These are phyloP conservation scores for Thermochaetoides thermophila DNA, from an alignment of 495 filamentous ascomycete genomes.

Conservation along the genomic window DNA sequence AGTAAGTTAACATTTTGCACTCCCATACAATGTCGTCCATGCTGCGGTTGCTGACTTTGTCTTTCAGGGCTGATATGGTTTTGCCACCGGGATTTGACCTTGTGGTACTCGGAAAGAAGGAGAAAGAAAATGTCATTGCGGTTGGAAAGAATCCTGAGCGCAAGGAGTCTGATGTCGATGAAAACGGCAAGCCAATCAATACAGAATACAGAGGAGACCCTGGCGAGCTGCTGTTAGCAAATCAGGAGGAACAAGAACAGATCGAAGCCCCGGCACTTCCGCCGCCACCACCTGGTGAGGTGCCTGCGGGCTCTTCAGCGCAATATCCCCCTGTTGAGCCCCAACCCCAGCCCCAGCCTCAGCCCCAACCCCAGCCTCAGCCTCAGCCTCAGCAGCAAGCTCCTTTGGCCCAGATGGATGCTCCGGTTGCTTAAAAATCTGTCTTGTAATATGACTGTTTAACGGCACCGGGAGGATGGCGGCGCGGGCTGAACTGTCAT, in stretches of 20 bases:
- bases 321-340: too few relatives aligned
- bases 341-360: too few relatives aligned
- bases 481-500: too few relatives aligned
- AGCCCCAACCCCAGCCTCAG: too few relatives aligned
- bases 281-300: too few relatives aligned
- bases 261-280: too few relatives aligned
- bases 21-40: background rate
- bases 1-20: slow-evolving; percentile 25
- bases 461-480: too few relatives aligned
- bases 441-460: too few relatives aligned
- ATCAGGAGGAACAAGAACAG: too few relatives aligned
- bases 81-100: slow-evolving; percentile 35
- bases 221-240: too few relatives aligned
- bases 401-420: background rate
- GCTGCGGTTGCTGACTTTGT: background rate
- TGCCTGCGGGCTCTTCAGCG: background rate
- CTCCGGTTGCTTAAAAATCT: background rate
- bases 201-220: slow-evolving; percentile 14
- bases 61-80: slow-evolving; percentile 14
- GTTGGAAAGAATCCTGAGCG: slow-evolving; percentile 30
- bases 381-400: too few relatives aligned
- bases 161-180: slow-evolving; percentile 24
- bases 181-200: slow-evolving; percentile 18
- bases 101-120: slow-evolving; percentile 34
- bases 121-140: slow-evolving; percentile 25